Evolutionary conservation across 495 filamentous ascomycete genomes (phyloP).

Genomic region (Paragyromitra xinjiangensis): DNA sequence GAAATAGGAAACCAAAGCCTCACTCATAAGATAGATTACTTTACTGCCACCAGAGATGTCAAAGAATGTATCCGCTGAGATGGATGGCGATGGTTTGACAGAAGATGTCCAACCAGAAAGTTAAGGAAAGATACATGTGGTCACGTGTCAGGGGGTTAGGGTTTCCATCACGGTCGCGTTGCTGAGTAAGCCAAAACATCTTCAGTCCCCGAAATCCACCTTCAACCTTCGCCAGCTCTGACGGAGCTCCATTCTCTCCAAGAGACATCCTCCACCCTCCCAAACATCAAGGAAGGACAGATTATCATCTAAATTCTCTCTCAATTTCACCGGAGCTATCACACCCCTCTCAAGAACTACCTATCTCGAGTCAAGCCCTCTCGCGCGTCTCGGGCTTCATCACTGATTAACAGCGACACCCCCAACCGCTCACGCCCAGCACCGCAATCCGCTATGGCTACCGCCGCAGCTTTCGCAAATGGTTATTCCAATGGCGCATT

Average conservation of each 20-base stretch:
- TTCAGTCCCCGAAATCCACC: slow-evolving; percentile 21
- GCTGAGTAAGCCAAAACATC: slow-evolving; percentile 43
- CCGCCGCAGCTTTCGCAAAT: slow-evolving; percentile 25
- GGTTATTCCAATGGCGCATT: slow-evolving; percentile 8
- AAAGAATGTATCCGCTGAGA: too few relatives aligned
- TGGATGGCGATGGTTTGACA: background rate
- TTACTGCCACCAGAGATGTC: too few relatives aligned
- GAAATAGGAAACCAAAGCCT: too few relatives aligned
- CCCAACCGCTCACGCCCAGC: slow-evolving; percentile 7
- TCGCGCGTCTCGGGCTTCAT: slow-evolving; percentile 33
- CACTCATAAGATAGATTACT: too few relatives aligned
- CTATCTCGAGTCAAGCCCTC: background rate
- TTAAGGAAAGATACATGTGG: background rate
- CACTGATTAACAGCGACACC: slow-evolving; percentile 1
- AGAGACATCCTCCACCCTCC: slow-evolving; percentile 1
- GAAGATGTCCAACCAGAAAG: background rate
- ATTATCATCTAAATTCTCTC: background rate
- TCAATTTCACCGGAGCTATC: background rate
- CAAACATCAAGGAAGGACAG: background rate
- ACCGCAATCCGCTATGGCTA: slow-evolving; percentile 26
- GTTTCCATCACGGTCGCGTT: slow-evolving; percentile 19
- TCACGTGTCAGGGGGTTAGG: slow-evolving; percentile 11
- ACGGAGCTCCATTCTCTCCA: slow-evolving; percentile 25
- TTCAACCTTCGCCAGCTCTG: slow-evolving; percentile 15
- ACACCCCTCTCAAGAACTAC: background rate